Evolutionary conservation across 768 basidiomycete genomes (phyloP), one percentile per base, ranked within the genome.

Genomic region (Phlebiopsis flavidoalba): DNA sequence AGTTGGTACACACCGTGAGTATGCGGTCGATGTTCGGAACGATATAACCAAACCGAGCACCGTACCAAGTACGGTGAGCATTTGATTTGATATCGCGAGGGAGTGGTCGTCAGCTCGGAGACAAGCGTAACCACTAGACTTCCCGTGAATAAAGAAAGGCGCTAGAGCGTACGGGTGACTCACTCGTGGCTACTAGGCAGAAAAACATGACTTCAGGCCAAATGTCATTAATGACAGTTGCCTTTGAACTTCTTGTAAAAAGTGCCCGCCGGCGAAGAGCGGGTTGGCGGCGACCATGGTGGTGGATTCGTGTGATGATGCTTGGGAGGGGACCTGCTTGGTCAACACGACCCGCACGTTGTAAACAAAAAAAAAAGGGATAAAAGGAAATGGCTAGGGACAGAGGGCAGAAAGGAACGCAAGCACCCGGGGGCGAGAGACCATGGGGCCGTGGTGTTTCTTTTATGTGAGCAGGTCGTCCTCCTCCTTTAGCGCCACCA

Each of bases 21-120:
- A 88, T 1, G 88, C 87, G 40, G 84, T 86, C 11, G 85, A 86
- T 7, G 86, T 89, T 62, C 88, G 77, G 74, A 89, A 91, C 0
- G 85, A 86, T 56, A 91, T 83, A 52, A 86, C 84, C 65, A 86
- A 74, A 81, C 80, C 86, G 69, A 88, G 81, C 26, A 89, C 85
- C 14, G 85, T 86, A 80, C 88, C 88, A 56, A 91, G 76, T 7
- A 89, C 88, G 3, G 87, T 86, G 59, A 91, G 74, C 63, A 87
- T 77, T 47, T 75, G 74, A 58, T 76, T 84, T 11, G 80, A 78
- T 57, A 88, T 75, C 0, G 73, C 74, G n/a, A 89, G 76, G 52
- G 79, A 72, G 50, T 75, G 75, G 60, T 58, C 0, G 84, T 85
- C 67, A 80, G 66, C 60, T 79, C 67, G 0, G 83, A 82, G 10